Evolutionary conservation across 495 filamentous ascomycete genomes (phyloP).

Genomic region (Penicillium diatomitis): DNA sequence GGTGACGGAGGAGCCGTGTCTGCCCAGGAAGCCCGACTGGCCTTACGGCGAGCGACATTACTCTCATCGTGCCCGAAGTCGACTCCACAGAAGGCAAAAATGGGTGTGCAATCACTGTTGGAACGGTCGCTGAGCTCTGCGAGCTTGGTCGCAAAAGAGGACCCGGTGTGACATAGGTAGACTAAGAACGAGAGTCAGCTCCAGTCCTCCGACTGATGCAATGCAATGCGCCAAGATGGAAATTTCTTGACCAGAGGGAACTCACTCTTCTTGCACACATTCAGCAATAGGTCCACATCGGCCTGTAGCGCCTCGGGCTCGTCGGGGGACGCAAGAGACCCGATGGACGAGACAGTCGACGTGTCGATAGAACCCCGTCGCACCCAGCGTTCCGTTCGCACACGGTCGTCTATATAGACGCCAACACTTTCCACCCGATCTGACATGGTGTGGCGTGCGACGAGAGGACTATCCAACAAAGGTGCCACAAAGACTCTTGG

Average conservation of each 20-base stretch:
- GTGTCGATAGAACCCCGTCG: slow-evolving; percentile 28
- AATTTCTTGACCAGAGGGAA: not conserved
- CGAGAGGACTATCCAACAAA: too few species aligned
- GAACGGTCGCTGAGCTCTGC: slow-evolving; percentile 56
- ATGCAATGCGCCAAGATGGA: too few species aligned
- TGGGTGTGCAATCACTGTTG: slow-evolving; percentile 56
- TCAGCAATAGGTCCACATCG: slow-evolving; percentile 42
- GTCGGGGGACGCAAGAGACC: slow-evolving; percentile 25
- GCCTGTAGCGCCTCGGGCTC: slow-evolving; percentile 41
- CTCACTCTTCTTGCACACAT: slow-evolving; percentile 48
- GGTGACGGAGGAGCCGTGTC: slow-evolving; percentile 27
- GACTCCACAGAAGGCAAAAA: slow-evolving; percentile 68
- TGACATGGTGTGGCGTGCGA: slow-evolving; percentile 38
- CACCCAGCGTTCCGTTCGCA: slow-evolving; percentile 54
- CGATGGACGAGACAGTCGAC: slow-evolving; percentile 15
- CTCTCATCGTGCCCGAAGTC: slow-evolving; percentile 26
- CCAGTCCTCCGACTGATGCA: too few species aligned
- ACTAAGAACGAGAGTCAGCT: slow-evolving; percentile 38
- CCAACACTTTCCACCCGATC: slow-evolving; percentile 66
- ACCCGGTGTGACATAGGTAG: slow-evolving; percentile 60
- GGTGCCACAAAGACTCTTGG: too few species aligned
- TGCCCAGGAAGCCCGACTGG: slow-evolving; percentile 29
- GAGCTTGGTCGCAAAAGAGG: slow-evolving; percentile 61
- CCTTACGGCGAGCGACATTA: slow-evolving; percentile 27
- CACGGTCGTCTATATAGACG: slow-evolving; percentile 74